Percentiles rank a stretch among this genome's conserved stretches.
Conservation (phyloP, 116 monocot genomes). For the Thalassia testudinum region DNA sequence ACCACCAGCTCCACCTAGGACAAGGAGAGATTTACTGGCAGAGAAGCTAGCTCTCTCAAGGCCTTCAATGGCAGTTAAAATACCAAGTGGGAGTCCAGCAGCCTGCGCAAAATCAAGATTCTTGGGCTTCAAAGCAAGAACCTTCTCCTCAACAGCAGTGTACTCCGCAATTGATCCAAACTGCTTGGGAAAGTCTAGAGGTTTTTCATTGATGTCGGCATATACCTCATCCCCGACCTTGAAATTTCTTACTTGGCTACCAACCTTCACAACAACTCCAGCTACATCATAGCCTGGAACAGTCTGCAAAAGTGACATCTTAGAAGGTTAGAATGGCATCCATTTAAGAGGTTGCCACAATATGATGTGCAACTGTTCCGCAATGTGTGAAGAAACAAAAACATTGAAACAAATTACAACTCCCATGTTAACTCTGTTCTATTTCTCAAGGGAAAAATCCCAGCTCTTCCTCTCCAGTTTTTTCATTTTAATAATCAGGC, state of each 20-base stretch:
- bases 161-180: constrained; percentile 85
- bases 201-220: constrained; percentile 68
- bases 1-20: constrained; percentile 89
- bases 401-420: no score
- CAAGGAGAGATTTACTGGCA: constrained; percentile 79
- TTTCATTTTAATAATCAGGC: no score
- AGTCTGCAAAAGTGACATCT: constrained; percentile 29
- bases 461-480: no score
- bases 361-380: no score
- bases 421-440: no score
- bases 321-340: no score
- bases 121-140: constrained; percentile 62
- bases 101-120: constrained; percentile 61
- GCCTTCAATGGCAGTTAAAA: constrained; percentile 73
- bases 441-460: no score
- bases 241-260: constrained; percentile 50
- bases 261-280: constrained; percentile 82
- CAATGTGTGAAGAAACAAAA: no score
- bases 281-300: constrained; percentile 97
- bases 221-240: constrained; percentile 98
- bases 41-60: constrained; percentile 62
- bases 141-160: constrained; percentile 83
- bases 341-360: no score
- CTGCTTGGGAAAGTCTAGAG: constrained; percentile 69
- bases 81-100: constrained; percentile 64